These are phyloP conservation scores for Cyclotella distinguenda DNA, from an alignment of 108 stramenopile species.

Conservation along the genomic window DNA sequence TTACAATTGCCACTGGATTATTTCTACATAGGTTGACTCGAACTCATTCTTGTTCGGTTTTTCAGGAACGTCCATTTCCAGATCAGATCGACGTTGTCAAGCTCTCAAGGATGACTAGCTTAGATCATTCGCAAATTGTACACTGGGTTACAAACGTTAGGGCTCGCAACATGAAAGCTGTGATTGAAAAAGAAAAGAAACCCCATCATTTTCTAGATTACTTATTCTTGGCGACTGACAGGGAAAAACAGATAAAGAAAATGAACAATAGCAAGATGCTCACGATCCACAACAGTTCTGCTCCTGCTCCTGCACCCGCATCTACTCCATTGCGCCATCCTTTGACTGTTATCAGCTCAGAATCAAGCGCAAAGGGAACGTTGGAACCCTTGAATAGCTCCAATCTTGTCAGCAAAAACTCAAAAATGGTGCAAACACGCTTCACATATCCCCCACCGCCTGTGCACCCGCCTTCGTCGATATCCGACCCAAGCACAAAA, in stretches of 20 bases:
- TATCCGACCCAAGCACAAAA: neutral
- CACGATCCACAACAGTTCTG: neutral
- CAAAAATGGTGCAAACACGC: neutral
- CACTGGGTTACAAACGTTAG: conserved; percentile 65
- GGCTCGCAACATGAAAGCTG: conserved; percentile 57
- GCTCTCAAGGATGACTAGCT: conserved; percentile 4
- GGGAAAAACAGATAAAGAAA: conserved; percentile 40
- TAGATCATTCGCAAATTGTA: conserved; percentile 22
- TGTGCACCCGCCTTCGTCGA: neutral
- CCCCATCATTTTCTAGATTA: conserved; percentile 66
- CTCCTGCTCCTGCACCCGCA: conserved; percentile 5
- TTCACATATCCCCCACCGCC: conserved; percentile 12
- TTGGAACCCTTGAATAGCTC: no score
- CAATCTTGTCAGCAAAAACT: neutral
- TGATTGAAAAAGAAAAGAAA: conserved; percentile 50
- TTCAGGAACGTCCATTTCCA: conserved; percentile 28
- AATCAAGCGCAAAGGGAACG: neutral
- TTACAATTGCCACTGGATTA: neutral
- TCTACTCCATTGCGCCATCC: neutral
- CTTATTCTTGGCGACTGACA: conserved; percentile 58
- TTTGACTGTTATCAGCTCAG: neutral
- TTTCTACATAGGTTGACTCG: neutral
- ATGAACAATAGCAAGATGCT: conserved; percentile 4
- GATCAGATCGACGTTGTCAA: conserved; percentile 6
- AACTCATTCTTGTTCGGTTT: neutral